phyloP scores from a whole-genome alignment of 257 asterid genomes.

The Craterostigma plantagineum region DNA sequence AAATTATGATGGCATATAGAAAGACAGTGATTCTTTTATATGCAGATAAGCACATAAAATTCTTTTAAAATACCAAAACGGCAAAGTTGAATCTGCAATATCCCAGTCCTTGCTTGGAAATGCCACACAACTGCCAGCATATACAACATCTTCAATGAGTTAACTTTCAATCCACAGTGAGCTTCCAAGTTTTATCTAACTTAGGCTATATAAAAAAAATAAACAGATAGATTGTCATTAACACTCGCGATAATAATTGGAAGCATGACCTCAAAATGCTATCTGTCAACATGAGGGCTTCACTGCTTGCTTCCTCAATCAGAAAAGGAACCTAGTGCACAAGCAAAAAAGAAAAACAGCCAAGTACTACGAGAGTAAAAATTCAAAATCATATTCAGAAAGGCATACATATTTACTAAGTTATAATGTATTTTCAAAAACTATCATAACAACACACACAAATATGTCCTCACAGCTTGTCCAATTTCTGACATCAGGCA shows the following conservation, averaged over 20 bases:
- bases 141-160: conserved; percentile 11
- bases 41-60: conserved; percentile 2
- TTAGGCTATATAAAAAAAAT: no score
- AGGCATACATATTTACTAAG: no score
- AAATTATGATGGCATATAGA: neutral
- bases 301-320: conserved; percentile 48
- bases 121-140: conserved; percentile 49
- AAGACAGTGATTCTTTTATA: neutral
- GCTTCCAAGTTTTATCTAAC: neutral
- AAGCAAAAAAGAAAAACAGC: conserved; percentile 9
- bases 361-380: no score
- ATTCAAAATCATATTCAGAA: no score
- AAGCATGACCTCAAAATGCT: conserved; percentile 46
- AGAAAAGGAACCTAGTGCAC: conserved; percentile 54
- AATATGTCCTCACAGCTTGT: conserved; percentile 53
- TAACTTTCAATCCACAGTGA: conserved; percentile 4
- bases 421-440: no score
- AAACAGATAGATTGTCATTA: conserved; percentile 1
- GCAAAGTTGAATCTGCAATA: conserved; percentile 77
- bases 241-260: conserved; percentile 11
- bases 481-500: conserved; percentile 90
- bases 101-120: conserved; percentile 87
- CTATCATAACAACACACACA: no score
- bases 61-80: conserved; percentile 42
- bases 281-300: conserved; percentile 59